A percentile compares a stretch with the other conserved stretches of the same genome.
Conservation (phyloP, 345 rosid genomes). For the Alliaria petiolata region DNA sequence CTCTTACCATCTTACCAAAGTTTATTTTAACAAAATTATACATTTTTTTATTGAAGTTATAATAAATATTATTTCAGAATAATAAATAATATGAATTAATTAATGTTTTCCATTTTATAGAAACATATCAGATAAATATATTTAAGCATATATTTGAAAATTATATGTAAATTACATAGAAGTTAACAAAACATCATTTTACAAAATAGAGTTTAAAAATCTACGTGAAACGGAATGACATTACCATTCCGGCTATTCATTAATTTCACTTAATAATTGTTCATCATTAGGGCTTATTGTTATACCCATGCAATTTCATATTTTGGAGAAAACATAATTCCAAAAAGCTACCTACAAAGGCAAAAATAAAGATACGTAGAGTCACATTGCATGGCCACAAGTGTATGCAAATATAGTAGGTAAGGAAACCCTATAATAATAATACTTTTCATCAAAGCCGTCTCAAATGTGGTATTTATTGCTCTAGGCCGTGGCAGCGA, state of each 20-base stretch:
- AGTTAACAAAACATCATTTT: too few species aligned
- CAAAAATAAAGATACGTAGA: background rate
- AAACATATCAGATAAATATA: too few species aligned
- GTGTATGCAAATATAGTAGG: constrained; percentile 5
- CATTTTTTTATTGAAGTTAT: too few species aligned
- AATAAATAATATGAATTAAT: too few species aligned
- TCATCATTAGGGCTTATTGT: constrained; percentile 13
- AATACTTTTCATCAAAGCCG: constrained; percentile 13
- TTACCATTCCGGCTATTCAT: constrained; percentile 5
- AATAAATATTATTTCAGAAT: too few species aligned
- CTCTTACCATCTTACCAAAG: too few species aligned
- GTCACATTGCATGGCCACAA: constrained; percentile 21
- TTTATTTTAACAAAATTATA: too few species aligned
- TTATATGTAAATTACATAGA: too few species aligned
- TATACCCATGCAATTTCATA: constrained; percentile 15
- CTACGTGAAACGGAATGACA: constrained; percentile 3
- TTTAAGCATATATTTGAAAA: too few species aligned
- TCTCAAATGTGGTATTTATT: constrained; percentile 3
- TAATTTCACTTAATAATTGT: constrained; percentile 1
- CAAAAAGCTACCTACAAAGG: constrained; percentile 27
- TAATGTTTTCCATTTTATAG: too few species aligned
- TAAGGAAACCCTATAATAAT: constrained; percentile 8
- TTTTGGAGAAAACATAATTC: background rate
- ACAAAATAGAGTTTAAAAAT: too few species aligned
- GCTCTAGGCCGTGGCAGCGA: constrained; percentile 37